These are phyloP conservation scores for Globisporangium abappressorium DNA, from an alignment of 352 stramenopile species.

Conservation along the genomic window DNA sequence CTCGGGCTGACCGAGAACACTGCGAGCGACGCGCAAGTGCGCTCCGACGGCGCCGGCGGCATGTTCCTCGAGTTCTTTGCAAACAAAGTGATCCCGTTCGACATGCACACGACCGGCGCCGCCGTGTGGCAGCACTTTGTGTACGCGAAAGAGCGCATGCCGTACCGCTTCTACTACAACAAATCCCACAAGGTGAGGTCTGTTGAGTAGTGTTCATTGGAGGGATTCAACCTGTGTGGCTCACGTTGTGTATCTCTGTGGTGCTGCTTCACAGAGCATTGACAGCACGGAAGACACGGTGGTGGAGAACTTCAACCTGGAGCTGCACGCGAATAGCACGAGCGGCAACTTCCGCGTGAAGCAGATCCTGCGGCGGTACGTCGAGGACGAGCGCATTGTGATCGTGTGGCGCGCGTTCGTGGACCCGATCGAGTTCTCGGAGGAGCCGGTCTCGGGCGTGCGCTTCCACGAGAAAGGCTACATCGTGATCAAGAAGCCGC, in stretches of 20 bases:
- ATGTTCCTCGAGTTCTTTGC: conserved; percentile 49
- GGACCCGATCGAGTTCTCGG: conserved; percentile 41
- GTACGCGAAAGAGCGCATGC: conserved; percentile 35
- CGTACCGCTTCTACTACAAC: conserved; percentile 39
- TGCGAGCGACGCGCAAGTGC: conserved; percentile 37
- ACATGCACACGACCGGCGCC: conserved; percentile 26
- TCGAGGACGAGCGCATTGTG: conserved; percentile 54
- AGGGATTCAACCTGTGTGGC: background rate
- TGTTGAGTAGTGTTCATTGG: background rate
- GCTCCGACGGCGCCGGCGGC: conserved; percentile 22
- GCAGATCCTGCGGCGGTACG: conserved; percentile 59
- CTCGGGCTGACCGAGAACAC: conserved; percentile 27
- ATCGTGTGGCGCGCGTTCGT: conserved; percentile 58
- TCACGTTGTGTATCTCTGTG: background rate
- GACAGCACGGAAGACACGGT: conserved; percentile 49
- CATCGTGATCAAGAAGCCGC: conserved; percentile 43
- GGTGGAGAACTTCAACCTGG: conserved; percentile 56
- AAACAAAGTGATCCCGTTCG: conserved; percentile 46
- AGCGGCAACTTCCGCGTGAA: conserved; percentile 49
- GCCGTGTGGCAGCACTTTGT: conserved; percentile 48
- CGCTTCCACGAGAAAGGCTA: conserved; percentile 52
- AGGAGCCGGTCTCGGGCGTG: conserved; percentile 31
- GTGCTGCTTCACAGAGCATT: conserved; percentile 14
- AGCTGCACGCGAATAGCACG: conserved; percentile 49
- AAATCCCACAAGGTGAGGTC: conserved; percentile 27